These are phyloP conservation scores for Leccinellum luteum DNA, from an alignment of 768 basidiomycete species.

Conservation along the genomic window DNA sequence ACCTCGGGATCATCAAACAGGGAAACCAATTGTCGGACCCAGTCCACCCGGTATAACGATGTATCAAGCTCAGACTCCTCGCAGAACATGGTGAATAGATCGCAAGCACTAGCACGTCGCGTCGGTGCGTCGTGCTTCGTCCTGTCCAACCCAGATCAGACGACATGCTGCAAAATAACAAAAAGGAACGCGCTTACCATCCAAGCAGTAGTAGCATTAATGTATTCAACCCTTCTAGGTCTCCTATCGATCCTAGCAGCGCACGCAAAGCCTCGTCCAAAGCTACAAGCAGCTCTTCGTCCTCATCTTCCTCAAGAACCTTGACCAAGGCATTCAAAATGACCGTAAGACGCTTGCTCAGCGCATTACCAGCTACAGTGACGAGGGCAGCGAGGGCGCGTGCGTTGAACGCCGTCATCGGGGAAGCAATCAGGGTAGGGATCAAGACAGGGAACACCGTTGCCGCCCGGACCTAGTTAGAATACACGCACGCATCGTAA, in stretches of 20 bases:
- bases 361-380: constrained; percentile 87
- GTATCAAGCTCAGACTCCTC: constrained; percentile 79
- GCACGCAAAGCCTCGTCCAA: constrained; percentile 75
- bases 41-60: constrained; percentile 86
- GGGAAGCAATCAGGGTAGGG: constrained; percentile 84
- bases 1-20: constrained; percentile 77
- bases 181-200: constrained; percentile 55
- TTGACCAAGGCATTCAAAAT: constrained; percentile 80
- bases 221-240: constrained; percentile 85
- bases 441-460: constrained; percentile 98
- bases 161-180: background rate
- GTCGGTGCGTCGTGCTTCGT: constrained; percentile 69
- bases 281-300: constrained; percentile 68
- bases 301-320: constrained; percentile 64
- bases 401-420: constrained; percentile 95
- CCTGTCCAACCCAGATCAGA: constrained; percentile 42
- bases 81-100: constrained; percentile 80
- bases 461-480: constrained; percentile 76
- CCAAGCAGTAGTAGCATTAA: constrained; percentile 86
- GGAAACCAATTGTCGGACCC: constrained; percentile 87
- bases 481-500: background rate
- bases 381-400: constrained; percentile 88
- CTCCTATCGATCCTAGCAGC: constrained; percentile 73
- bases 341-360: constrained; percentile 77
- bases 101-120: constrained; percentile 77